Conservation (phyloP, 2,329 filamentous ascomycete species). For the Aureobasidium sp. region DNA sequence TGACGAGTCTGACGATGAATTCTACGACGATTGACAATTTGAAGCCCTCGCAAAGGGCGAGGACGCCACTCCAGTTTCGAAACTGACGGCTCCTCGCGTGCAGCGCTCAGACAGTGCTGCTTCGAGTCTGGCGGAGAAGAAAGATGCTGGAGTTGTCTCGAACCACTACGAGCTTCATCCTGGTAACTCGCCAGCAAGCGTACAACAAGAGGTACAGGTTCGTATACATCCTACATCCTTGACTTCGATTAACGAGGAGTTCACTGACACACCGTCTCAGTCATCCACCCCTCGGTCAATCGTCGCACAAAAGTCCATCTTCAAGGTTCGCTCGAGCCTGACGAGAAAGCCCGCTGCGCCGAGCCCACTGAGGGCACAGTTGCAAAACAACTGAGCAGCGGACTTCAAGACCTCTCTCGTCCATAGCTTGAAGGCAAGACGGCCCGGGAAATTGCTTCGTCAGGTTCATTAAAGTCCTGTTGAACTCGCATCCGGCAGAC, state of each 20-base stretch:
- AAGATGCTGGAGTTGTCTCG: constrained; percentile 14
- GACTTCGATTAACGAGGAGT: neutral
- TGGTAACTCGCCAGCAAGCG: constrained; percentile 15
- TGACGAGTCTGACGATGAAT: constrained; percentile 68
- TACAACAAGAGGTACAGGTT: constrained; percentile 16
- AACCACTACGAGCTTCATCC: constrained; percentile 13
- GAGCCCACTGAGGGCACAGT: constrained; percentile 16
- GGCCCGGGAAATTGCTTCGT: no score
- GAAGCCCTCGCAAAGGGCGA: constrained; percentile 72
- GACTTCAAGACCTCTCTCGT: constrained; percentile 1
- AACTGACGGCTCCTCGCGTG: constrained; percentile 49
- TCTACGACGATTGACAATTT: constrained; percentile 60
- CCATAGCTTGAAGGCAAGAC: constrained; percentile 16
- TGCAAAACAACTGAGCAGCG: constrained; percentile 15
- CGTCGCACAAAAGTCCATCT: constrained; percentile 13
- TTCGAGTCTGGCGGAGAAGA: constrained; percentile 15
- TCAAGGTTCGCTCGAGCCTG: constrained; percentile 12
- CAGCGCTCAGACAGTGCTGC: constrained; percentile 26
- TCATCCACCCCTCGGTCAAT: constrained; percentile 16
- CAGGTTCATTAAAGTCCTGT: no score
- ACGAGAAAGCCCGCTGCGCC: constrained; percentile 17
- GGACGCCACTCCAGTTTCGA: constrained; percentile 62
- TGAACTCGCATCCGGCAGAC: no score
- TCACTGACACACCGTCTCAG: neutral
- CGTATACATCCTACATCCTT: neutral